Evolutionary conservation across 345 rosid species (phyloP).

Genomic region (Acer campestre): DNA sequence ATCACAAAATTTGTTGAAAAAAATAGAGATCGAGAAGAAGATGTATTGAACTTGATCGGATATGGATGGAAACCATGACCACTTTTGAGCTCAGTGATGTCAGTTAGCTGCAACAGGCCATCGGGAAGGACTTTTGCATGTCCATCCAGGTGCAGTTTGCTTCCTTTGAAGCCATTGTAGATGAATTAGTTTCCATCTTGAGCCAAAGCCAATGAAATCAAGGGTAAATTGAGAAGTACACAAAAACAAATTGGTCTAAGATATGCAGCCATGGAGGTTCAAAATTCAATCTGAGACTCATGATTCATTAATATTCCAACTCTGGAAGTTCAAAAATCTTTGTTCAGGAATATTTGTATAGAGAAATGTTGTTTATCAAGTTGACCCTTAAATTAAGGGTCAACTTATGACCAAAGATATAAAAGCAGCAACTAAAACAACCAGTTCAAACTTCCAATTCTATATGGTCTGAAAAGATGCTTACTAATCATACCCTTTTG

Average conservation of each 20-base stretch:
- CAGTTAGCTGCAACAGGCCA: too few species aligned
- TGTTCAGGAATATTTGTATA: background rate
- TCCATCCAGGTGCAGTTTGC: too few species aligned
- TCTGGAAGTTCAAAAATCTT: background rate
- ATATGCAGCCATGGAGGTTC: too few species aligned
- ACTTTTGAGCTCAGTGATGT: too few species aligned
- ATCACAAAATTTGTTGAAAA: slow-evolving; percentile 49
- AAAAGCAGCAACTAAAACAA: background rate
- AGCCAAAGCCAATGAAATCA: too few species aligned
- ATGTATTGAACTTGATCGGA: too few species aligned
- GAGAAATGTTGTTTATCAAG: background rate
- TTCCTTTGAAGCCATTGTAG: too few species aligned
- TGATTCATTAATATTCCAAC: background rate
- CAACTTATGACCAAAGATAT: background rate
- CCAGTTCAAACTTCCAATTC: background rate
- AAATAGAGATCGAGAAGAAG: slow-evolving; percentile 10
- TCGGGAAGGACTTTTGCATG: too few species aligned
- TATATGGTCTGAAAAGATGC: background rate
- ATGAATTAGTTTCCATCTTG: too few species aligned
- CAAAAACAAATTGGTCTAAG: too few species aligned
- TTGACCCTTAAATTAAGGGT: background rate
- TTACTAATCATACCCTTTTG: background rate
- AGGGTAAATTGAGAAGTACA: too few species aligned
- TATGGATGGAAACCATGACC: too few species aligned
- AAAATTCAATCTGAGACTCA: background rate